A percentile compares a stretch with the other conserved stretches of the same genome.
These are phyloP conservation scores for Prunus davidiana DNA, from an alignment of 306 rosid genomes.

Conservation along the genomic window DNA sequence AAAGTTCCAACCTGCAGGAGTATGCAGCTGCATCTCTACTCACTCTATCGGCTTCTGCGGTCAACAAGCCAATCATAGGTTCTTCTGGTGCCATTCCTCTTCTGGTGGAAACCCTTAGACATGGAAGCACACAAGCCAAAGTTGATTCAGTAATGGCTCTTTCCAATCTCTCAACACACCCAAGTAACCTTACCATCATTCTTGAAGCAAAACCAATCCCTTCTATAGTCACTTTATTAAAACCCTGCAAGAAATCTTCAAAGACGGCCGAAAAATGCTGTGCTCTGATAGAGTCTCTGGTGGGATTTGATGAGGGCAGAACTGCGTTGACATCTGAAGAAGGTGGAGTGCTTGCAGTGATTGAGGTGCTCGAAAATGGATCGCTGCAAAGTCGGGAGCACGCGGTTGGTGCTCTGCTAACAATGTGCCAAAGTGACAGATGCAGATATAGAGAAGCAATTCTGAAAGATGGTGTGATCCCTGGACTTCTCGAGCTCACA, in stretches of 20 bases:
- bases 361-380: conserved; percentile 90
- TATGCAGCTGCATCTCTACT: conserved; percentile 83
- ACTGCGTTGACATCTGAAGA: conserved; percentile 72
- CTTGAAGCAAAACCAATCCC: conserved; percentile 68
- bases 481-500: conserved; percentile 94
- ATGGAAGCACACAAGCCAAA: conserved; percentile 79
- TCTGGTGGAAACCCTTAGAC: conserved; percentile 69
- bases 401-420: conserved; percentile 77
- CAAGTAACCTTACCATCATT: conserved; percentile 52
- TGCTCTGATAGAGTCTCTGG: conserved; percentile 73
- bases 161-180: conserved; percentile 78
- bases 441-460: conserved; percentile 85
- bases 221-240: conserved; percentile 53
- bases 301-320: conserved; percentile 72
- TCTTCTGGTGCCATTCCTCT: conserved; percentile 85
- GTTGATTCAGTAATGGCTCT: conserved; percentile 96
- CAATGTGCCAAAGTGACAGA: conserved; percentile 83
- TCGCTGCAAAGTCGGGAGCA: conserved; percentile 82
- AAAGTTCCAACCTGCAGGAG: conserved; percentile 61
- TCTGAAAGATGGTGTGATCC: conserved; percentile 93
- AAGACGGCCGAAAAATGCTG: conserved; percentile 92
- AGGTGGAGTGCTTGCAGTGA: conserved; percentile 91
- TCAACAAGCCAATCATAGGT: conserved; percentile 77
- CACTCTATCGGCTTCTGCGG: conserved; percentile 81
- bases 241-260: conserved; percentile 74